phyloP scores from a whole-genome alignment of 164 flowering plant genomes.

The Berberis thunbergii region DNA sequence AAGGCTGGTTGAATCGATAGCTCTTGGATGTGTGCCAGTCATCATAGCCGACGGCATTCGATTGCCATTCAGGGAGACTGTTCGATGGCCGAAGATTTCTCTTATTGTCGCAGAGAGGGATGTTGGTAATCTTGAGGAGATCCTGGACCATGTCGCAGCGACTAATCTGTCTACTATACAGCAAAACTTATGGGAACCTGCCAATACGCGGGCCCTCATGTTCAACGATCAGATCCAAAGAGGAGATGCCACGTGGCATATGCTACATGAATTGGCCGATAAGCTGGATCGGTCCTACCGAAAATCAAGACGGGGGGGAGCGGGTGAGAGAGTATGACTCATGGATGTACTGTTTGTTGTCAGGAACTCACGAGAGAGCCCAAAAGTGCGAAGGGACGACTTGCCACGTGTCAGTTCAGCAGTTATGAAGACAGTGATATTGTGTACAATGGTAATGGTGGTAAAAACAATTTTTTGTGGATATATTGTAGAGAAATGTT shows the following conservation, averaged over 20 bases:
- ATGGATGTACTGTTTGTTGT: too few relatives aligned
- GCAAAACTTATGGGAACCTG: constrained; percentile 53
- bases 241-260: constrained; percentile 96
- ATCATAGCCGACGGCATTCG: constrained; percentile 88
- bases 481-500: too few relatives aligned
- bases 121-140: constrained; percentile 39
- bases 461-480: too few relatives aligned
- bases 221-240: constrained; percentile 29
- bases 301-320: background rate
- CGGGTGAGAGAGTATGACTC: too few relatives aligned
- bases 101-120: constrained; percentile 71
- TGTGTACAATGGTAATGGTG: too few relatives aligned
- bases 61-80: constrained; percentile 55
- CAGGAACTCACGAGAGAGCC: too few relatives aligned
- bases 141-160: constrained; percentile 66
- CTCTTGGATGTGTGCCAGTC: constrained; percentile 86
- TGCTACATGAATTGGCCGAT: constrained; percentile 24
- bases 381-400: too few relatives aligned
- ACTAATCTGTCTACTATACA: constrained; percentile 62
- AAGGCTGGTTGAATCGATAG: constrained; percentile 73
- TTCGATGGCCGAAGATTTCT: constrained; percentile 72
- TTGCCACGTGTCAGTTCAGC: too few relatives aligned
- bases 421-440: too few relatives aligned
- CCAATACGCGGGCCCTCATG: constrained; percentile 40
- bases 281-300: constrained; percentile 34